Conservation (phyloP, 768 basidiomycete genomes). For the Calocera cornea region DNA sequence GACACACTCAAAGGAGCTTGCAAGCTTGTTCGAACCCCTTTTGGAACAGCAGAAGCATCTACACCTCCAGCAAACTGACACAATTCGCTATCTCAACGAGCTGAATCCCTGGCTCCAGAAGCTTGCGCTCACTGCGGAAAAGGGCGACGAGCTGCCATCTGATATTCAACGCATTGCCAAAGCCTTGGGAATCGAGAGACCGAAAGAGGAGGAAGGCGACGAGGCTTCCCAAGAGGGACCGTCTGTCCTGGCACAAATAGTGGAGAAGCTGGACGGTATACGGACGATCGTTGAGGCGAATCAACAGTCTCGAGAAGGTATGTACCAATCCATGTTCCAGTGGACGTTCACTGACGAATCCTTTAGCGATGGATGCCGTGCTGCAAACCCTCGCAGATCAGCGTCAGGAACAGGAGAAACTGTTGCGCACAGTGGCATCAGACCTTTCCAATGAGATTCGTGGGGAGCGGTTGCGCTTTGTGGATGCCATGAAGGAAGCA, state of each 20-base stretch:
- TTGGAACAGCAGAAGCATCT: not conserved
- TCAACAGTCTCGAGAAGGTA: not conserved
- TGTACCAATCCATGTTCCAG: constrained; percentile 17
- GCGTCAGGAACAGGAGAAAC: constrained; percentile 53
- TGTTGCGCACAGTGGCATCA: constrained; percentile 39
- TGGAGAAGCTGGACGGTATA: constrained; percentile 19
- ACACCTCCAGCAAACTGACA: constrained; percentile 47
- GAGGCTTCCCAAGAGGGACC: not conserved
- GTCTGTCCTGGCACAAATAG: not conserved
- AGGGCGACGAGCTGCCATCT: not conserved
- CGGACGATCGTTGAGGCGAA: constrained; percentile 18
- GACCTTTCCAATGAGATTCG: constrained; percentile 74
- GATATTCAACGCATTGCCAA: not conserved
- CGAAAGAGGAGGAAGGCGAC: not conserved
- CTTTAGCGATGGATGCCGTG: constrained; percentile 20
- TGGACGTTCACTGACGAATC: constrained; percentile 8
- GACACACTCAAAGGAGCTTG: not conserved
- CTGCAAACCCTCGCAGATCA: constrained; percentile 46
- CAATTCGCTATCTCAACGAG: constrained; percentile 64
- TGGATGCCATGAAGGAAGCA: constrained; percentile 91
- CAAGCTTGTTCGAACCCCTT: not conserved
- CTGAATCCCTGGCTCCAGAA: constrained; percentile 32
- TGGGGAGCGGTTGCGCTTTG: constrained; percentile 71
- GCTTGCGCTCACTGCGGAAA: not conserved
- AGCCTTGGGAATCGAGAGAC: not conserved